phyloP scores from a whole-genome alignment of 345 rosid genomes.

The Arabis hirsuta region DNA sequence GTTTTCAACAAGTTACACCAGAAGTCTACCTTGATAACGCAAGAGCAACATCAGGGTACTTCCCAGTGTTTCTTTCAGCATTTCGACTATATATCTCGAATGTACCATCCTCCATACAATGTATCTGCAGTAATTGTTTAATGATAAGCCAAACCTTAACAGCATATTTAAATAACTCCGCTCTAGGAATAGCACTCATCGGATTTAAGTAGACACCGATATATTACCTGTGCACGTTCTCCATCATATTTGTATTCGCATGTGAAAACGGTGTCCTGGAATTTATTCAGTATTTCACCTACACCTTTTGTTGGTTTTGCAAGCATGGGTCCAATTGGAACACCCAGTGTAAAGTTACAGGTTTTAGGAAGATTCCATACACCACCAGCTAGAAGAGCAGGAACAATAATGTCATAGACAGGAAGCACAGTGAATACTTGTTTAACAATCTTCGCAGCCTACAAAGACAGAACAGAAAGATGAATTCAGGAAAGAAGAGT shows the following conservation, averaged over 20 bases:
- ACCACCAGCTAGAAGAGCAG: slow-evolving; percentile 77
- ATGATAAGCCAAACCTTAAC: slow-evolving; percentile 22
- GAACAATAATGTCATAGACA: slow-evolving; percentile 82
- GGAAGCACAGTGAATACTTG: slow-evolving; percentile 91
- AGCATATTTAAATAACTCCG: background rate
- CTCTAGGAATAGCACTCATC: slow-evolving; percentile 15
- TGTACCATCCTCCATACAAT: slow-evolving; percentile 81
- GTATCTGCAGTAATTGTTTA: slow-evolving; percentile 57
- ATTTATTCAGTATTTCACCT: slow-evolving; percentile 78
- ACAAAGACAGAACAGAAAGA: slow-evolving; percentile 33
- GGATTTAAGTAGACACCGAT: slow-evolving; percentile 11
- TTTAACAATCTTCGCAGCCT: slow-evolving; percentile 93
- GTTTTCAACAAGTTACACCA: slow-evolving; percentile 26
- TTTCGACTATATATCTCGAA: slow-evolving; percentile 97
- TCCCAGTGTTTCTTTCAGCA: slow-evolving; percentile 89
- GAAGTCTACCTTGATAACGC: slow-evolving; percentile 67
- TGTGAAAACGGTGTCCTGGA: slow-evolving; percentile 75
- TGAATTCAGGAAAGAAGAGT: slow-evolving; percentile 6
- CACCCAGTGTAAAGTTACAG: slow-evolving; percentile 75
- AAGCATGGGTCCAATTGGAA: slow-evolving; percentile 96
- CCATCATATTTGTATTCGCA: slow-evolving; percentile 98
- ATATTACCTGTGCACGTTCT: slow-evolving; percentile 92
- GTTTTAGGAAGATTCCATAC: slow-evolving; percentile 84
- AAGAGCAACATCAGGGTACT: slow-evolving; percentile 84
- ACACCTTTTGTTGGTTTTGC: slow-evolving; percentile 92